phyloP scores from a whole-genome alignment of 768 basidiomycete genomes.

The Tulasnella sp. region DNA sequence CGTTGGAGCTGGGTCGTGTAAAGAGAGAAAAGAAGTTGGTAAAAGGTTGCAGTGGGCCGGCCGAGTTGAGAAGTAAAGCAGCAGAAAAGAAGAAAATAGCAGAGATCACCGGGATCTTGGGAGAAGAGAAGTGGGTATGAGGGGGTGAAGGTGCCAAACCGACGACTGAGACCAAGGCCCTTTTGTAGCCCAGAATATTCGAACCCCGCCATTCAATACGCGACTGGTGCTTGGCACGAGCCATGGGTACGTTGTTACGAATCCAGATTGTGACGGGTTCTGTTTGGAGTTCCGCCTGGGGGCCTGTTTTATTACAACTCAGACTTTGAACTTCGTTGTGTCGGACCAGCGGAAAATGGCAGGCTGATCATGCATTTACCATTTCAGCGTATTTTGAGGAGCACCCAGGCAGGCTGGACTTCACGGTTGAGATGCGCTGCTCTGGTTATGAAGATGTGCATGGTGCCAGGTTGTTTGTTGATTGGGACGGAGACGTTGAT shows the following conservation, averaged over 20 bases:
- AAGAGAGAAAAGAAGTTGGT: conserved; percentile 11
- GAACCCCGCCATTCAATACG: not conserved
- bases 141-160: conserved; percentile 18
- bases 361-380: not conserved
- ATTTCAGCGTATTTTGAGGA: too few relatives aligned
- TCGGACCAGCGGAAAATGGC: not conserved
- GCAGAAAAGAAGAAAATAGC: conserved; percentile 20
- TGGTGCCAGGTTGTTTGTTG: too few relatives aligned
- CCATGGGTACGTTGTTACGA: not conserved
- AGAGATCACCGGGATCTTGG: conserved; percentile 46
- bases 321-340: not conserved
- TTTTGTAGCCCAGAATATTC: not conserved
- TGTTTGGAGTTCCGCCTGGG: not conserved
- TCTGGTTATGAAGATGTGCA: too few relatives aligned
- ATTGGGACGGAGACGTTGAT: too few relatives aligned
- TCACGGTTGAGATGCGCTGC: too few relatives aligned
- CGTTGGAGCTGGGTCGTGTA: not conserved
- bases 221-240: not conserved
- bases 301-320: not conserved
- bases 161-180: not conserved
- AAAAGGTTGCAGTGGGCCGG: conserved; percentile 17
- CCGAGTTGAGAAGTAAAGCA: conserved; percentile 4
- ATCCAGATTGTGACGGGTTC: not conserved
- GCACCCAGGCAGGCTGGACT: too few relatives aligned
- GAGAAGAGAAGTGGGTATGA: conserved; percentile 26